A percentile compares a stretch with the other conserved stretches of the same genome.
phyloP scores from a whole-genome alignment of 176 grass and related monocot genomes.

The Oryza punctata region DNA sequence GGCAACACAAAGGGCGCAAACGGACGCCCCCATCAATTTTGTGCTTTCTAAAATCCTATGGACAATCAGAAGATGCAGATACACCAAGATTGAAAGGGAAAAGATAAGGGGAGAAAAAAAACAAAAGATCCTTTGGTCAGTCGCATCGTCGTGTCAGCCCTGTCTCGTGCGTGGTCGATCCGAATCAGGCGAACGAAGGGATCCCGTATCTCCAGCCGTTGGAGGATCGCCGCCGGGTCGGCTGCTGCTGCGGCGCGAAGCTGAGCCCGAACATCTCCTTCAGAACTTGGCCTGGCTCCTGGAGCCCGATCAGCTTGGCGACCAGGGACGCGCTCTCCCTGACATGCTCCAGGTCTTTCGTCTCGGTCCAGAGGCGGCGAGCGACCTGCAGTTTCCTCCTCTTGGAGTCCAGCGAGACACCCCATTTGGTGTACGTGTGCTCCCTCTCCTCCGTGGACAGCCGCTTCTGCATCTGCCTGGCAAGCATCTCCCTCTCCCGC shows the following conservation, averaged over 20 bases:
- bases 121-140: conserved; percentile 31
- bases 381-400: conserved; percentile 80
- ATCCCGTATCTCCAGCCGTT: conserved; percentile 75
- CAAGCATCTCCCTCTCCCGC: conserved; percentile 82
- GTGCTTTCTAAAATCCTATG: conserved; percentile 19
- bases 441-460: conserved; percentile 62
- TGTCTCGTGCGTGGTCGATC: neutral
- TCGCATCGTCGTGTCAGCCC: conserved; percentile 9
- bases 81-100: neutral
- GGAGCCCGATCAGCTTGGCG: conserved; percentile 74
- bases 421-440: conserved; percentile 82
- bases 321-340: conserved; percentile 83
- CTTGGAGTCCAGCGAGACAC: conserved; percentile 74
- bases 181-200: conserved; percentile 53
- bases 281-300: conserved; percentile 71
- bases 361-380: conserved; percentile 66
- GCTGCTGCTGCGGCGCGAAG: conserved; percentile 68
- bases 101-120: neutral
- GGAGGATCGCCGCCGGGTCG: conserved; percentile 53
- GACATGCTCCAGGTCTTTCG: conserved; percentile 69
- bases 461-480: conserved; percentile 73
- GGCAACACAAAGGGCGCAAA: conserved; percentile 19
- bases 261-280: conserved; percentile 97
- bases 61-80: conserved; percentile 8
- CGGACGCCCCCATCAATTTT: neutral